Percentiles rank a stretch among this genome's conserved stretches.
These are phyloP conservation scores for Zygosaccharomyces sapae DNA, from an alignment of 1,139 yeast species.

Conservation along the genomic window DNA sequence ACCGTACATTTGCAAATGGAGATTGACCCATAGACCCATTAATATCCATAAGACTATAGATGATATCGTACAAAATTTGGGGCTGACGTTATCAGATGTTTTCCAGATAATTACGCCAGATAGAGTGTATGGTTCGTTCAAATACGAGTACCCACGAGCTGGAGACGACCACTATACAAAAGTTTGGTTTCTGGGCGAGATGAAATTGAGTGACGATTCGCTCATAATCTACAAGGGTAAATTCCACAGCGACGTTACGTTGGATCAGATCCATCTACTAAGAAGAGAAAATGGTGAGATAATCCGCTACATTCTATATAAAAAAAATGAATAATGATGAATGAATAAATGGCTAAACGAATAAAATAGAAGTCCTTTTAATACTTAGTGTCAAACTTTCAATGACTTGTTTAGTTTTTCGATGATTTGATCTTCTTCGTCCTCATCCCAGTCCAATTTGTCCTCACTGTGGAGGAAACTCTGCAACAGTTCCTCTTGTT, in stretches of 20 bases:
- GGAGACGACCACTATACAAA: constrained; percentile 30
- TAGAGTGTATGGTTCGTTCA: constrained; percentile 28
- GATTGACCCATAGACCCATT: constrained; percentile 27
- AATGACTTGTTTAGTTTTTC: constrained; percentile 15
- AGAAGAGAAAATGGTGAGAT: constrained; percentile 28
- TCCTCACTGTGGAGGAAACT: constrained; percentile 31
- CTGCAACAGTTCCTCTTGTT: constrained; percentile 29
- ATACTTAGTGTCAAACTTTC: constrained; percentile 9
- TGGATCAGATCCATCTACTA: constrained; percentile 30
- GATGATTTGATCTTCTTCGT: constrained; percentile 23
- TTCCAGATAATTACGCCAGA: constrained; percentile 29
- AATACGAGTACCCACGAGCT: constrained; percentile 30
- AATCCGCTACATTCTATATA: constrained; percentile 29
- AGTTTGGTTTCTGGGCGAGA: constrained; percentile 33
- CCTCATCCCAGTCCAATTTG: constrained; percentile 28
- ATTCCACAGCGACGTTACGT: constrained; percentile 31
- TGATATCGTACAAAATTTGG: constrained; percentile 20
- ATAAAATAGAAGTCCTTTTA: neutral
- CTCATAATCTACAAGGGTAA: constrained; percentile 31
- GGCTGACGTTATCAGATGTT: constrained; percentile 24
- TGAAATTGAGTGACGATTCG: constrained; percentile 25
- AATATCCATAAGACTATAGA: constrained; percentile 19
- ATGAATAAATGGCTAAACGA: neutral
- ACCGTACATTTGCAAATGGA: constrained; percentile 28
- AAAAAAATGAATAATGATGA: constrained; percentile 17